phyloP scores from a whole-genome alignment of 805 yeast genomes.

The Torulaspora delbrueckii region DNA sequence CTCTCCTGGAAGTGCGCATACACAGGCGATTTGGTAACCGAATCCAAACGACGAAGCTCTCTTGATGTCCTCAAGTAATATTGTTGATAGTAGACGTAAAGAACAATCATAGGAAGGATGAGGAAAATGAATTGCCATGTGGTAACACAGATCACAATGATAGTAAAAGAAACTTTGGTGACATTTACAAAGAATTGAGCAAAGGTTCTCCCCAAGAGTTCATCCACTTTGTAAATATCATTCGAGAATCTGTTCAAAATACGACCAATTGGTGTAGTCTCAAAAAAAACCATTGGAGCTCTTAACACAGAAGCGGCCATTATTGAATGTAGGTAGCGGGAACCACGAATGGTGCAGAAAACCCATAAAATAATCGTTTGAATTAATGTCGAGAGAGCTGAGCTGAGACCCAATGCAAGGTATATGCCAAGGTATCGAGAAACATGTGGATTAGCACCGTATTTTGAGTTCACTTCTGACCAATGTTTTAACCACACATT shows the following conservation, averaged over 20 bases:
- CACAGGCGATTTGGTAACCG: slow-evolving; percentile 73
- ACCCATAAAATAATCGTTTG: slow-evolving; percentile 74
- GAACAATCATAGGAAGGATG: slow-evolving; percentile 59
- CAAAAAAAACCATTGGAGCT: slow-evolving; percentile 94
- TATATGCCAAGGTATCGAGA: slow-evolving; percentile 69
- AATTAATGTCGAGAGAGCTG: slow-evolving; percentile 54
- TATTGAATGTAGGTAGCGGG: slow-evolving; percentile 63
- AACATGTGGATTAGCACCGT: slow-evolving; percentile 70
- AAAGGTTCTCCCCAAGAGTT: slow-evolving; percentile 64
- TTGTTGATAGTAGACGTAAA: slow-evolving; percentile 69
- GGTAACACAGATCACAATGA: slow-evolving; percentile 73
- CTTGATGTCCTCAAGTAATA: slow-evolving; percentile 72
- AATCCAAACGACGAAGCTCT: slow-evolving; percentile 77
- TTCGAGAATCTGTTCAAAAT: slow-evolving; percentile 85
- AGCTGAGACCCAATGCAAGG: slow-evolving; percentile 64
- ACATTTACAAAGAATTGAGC: slow-evolving; percentile 60
- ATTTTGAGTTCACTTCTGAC: slow-evolving; percentile 80
- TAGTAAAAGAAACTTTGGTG: slow-evolving; percentile 64
- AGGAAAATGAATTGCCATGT: slow-evolving; percentile 82
- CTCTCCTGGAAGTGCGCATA: slow-evolving; percentile 84
- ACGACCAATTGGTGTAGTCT: slow-evolving; percentile 93
- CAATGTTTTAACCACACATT: slow-evolving; percentile 95
- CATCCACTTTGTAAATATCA: slow-evolving; percentile 87
- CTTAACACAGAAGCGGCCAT: slow-evolving; percentile 74
- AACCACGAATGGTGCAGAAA: slow-evolving; percentile 77